A percentile compares a stretch with the other conserved stretches of the same genome.
These are phyloP conservation scores for Bocquillonia castaneifolia DNA, from an alignment of 441 rosid species.

Conservation along the genomic window DNA sequence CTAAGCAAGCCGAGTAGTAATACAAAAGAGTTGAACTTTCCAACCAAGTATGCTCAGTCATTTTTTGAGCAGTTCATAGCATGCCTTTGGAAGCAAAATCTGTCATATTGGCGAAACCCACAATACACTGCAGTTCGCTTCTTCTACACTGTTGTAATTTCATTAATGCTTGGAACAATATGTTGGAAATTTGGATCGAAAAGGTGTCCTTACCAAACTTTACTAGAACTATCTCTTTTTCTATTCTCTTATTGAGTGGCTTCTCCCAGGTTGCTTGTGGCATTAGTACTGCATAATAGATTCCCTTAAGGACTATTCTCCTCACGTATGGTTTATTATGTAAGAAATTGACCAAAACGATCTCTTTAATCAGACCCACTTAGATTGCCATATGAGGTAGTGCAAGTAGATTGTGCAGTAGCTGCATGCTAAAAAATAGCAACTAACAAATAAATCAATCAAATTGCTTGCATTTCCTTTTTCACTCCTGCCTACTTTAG, in stretches of 20 bases:
- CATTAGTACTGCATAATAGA: too few species aligned
- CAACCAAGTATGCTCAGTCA: constrained; percentile 73
- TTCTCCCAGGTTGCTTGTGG: neutral
- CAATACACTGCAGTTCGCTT: constrained; percentile 94
- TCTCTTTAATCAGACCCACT: neutral
- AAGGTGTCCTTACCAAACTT: constrained; percentile 38
- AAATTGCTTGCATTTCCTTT: neutral
- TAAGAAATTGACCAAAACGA: neutral
- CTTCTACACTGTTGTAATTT: constrained; percentile 86
- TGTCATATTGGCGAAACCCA: constrained; percentile 92
- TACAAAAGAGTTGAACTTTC: constrained; percentile 65
- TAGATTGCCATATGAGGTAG: neutral
- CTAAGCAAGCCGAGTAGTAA: constrained; percentile 67
- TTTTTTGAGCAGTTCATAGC: constrained; percentile 68
- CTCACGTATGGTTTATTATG: neutral
- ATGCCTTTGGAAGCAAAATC: constrained; percentile 93
- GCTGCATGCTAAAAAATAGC: neutral
- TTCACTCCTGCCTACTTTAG: too few species aligned
- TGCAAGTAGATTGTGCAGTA: neutral
- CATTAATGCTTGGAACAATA: constrained; percentile 90
- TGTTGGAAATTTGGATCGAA: constrained; percentile 91
- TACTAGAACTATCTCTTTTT: neutral
- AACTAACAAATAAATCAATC: neutral
- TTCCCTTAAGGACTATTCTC: too few species aligned
- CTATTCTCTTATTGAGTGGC: neutral